Evolutionary conservation across 108 stramenopile species (phyloP).

Genomic region (Conticribra weissflogii): DNA sequence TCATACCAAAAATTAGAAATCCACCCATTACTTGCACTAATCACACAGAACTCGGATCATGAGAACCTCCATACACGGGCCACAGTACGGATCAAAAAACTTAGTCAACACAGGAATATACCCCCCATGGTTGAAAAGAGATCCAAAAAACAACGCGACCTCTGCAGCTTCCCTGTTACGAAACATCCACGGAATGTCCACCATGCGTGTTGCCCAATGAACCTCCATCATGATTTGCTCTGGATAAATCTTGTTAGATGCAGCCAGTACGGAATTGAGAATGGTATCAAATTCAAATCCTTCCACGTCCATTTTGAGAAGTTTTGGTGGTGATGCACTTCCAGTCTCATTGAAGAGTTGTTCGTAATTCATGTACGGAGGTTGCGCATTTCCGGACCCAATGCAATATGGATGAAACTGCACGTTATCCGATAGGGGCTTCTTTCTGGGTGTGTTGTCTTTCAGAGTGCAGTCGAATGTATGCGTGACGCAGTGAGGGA

Average conservation of each 20-base stretch:
- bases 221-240: slow-evolving; percentile 55
- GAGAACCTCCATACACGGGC: slow-evolving; percentile 51
- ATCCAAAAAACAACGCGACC: slow-evolving; percentile 39
- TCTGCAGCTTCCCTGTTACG: slow-evolving; percentile 41
- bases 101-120: slow-evolving; percentile 34
- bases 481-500: slow-evolving; percentile 20
- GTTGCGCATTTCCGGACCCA: slow-evolving; percentile 9
- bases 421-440: slow-evolving; percentile 16
- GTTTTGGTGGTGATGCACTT: slow-evolving; percentile 15
- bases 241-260: slow-evolving; percentile 13
- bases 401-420: slow-evolving; percentile 39
- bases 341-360: slow-evolving; percentile 12
- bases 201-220: slow-evolving; percentile 56
- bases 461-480: slow-evolving; percentile 32
- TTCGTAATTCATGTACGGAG: slow-evolving; percentile 20
- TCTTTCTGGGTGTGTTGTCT: slow-evolving; percentile 14
- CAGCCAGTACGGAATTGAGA: slow-evolving; percentile 25
- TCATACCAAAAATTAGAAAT: too few relatives aligned
- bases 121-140: slow-evolving; percentile 39
- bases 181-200: slow-evolving; percentile 42
- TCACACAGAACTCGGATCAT: slow-evolving; percentile 37
- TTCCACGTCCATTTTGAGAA: slow-evolving; percentile 44
- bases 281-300: slow-evolving; percentile 45
- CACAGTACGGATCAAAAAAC: slow-evolving; percentile 13
- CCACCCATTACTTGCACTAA: too few relatives aligned